Evolutionary conservation across 192 early-diverging fungal species (phyloP).

Genomic region (Funneliformis geosporum): DNA sequence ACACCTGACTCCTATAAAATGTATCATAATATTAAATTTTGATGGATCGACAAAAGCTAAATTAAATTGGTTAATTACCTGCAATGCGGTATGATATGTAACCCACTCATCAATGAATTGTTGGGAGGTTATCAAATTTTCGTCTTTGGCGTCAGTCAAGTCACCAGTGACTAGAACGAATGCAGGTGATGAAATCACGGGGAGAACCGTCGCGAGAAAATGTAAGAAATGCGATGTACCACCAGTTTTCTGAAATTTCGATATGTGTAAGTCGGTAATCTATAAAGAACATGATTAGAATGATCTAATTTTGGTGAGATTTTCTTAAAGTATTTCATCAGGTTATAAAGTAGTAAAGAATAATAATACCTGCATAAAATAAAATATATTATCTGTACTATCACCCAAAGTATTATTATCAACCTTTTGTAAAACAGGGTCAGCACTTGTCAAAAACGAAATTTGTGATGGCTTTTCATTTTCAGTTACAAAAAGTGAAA

Average conservation of each 20-base stretch:
- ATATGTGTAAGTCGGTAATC: conserved; percentile 88
- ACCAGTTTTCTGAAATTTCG: conserved; percentile 64
- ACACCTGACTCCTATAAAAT: conserved; percentile 9
- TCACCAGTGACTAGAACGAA: conserved; percentile 86
- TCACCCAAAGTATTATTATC: conserved; percentile 50
- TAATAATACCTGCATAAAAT: conserved; percentile 72
- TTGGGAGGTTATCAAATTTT: conserved; percentile 59
- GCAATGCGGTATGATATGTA: conserved; percentile 66
- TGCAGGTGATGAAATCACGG: conserved; percentile 67
- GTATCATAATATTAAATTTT: not conserved
- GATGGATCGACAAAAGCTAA: not conserved
- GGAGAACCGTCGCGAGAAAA: conserved; percentile 72
- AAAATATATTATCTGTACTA: conserved; percentile 60
- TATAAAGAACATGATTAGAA: too few species aligned
- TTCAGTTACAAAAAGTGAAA: not conserved
- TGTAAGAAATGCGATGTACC: conserved; percentile 75
- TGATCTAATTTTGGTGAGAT: not conserved
- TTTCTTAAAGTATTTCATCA: not conserved
- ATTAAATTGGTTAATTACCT: conserved; percentile 49
- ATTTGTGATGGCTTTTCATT: not conserved
- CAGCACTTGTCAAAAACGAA: not conserved
- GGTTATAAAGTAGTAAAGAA: not conserved
- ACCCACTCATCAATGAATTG: conserved; percentile 85
- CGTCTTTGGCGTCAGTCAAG: conserved; percentile 85
- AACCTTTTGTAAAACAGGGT: not conserved